Conservation (phyloP, 768 basidiomycete species). For the Lactarius trivialis region DNA sequence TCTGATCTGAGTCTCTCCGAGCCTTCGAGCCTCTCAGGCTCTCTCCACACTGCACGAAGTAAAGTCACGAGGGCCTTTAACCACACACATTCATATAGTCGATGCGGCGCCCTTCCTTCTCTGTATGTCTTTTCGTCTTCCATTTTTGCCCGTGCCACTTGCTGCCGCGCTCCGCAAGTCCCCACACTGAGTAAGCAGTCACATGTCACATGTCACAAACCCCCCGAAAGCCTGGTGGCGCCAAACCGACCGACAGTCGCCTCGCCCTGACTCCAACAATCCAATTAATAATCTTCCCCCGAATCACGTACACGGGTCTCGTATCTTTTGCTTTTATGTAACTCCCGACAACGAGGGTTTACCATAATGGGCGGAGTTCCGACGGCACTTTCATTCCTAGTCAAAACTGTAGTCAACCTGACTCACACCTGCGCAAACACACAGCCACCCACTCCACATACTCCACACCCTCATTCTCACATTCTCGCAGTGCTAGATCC, state of each 20-base stretch:
- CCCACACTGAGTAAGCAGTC: constrained; percentile 3
- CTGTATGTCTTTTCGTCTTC: neutral
- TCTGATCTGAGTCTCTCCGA: constrained; percentile 1
- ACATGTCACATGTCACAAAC: constrained; percentile 6
- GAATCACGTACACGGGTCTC: constrained; percentile 7
- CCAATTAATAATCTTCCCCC: neutral
- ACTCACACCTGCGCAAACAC: neutral
- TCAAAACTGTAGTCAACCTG: no score
- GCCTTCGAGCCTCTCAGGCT: neutral
- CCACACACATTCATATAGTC: neutral
- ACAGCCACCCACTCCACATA: neutral
- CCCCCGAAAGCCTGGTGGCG: constrained; percentile 19
- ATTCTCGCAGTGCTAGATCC: no score
- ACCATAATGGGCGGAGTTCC: neutral
- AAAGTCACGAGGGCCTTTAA: neutral
- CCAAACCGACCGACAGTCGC: neutral
- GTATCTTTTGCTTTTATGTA: neutral
- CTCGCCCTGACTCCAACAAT: constrained; percentile 3
- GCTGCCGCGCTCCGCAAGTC: neutral
- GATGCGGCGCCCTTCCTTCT: neutral
- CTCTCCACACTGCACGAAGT: neutral
- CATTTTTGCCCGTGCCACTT: neutral
- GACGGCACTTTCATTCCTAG: neutral
- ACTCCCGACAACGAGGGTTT: neutral
- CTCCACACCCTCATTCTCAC: no score